phyloP scores from a whole-genome alignment of 768 basidiomycete species.

The Psilocybe tampanensis region DNA sequence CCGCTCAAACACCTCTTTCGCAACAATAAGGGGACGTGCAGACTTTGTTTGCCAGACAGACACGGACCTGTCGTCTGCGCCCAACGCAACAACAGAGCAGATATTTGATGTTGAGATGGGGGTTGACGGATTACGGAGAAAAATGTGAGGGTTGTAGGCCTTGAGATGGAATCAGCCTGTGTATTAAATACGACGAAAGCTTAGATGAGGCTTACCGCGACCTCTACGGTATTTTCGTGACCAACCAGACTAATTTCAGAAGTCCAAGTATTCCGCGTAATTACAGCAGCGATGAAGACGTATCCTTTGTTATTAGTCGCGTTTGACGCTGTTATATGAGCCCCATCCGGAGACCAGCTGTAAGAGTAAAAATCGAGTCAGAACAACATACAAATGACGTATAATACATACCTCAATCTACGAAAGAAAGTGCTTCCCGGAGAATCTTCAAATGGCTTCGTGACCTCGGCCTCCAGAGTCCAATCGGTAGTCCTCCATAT shows the following conservation, averaged over 20 bases:
- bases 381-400: not conserved
- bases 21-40: constrained; percentile 88
- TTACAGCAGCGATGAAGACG: constrained; percentile 96
- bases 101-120: constrained; percentile 81
- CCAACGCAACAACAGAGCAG: constrained; percentile 90
- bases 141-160: constrained; percentile 95
- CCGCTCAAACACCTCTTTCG: constrained; percentile 91
- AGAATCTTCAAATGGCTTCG: constrained; percentile 90
- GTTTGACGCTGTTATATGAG: constrained; percentile 96
- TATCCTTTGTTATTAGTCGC: constrained; percentile 96
- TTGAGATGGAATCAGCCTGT: constrained; percentile 26
- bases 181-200: not conserved
- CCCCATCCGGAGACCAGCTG: constrained; percentile 99
- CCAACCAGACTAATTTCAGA: constrained; percentile 94
- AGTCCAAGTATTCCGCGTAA: constrained; percentile 86
- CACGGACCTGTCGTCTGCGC: constrained; percentile 90
- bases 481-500: constrained; percentile 97
- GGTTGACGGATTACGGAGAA: constrained; percentile 71
- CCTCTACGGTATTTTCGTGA: constrained; percentile 96
- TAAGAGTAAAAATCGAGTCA: not conserved
- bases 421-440: constrained; percentile 96
- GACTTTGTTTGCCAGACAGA: constrained; percentile 97
- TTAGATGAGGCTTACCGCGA: constrained; percentile 63
- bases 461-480: constrained; percentile 81
- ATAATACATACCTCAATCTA: constrained; percentile 66